Base-by-base conservation (phyloP, 306 rosid genomes). In the Datisca glomerata region DNA sequence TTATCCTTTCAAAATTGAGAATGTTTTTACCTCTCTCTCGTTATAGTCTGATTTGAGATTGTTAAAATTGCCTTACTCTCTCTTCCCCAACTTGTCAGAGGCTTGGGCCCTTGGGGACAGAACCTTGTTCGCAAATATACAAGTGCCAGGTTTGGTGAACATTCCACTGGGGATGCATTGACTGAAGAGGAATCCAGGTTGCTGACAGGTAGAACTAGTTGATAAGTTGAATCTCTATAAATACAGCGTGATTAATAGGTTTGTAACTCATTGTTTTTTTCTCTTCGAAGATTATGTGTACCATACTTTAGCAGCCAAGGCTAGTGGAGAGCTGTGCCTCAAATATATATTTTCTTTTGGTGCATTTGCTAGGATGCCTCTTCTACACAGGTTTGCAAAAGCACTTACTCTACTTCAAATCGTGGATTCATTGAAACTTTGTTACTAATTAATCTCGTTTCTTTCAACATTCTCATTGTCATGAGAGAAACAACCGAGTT, bases 101-200 rank as follows among this genome's bases (percentile, higher is more conserved):
- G 98, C 18, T 62, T 91, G 59, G 98, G 98, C 49, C 98, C 98
- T 51, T 91, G 78, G 93, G 98, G 98, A 64, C 98, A 86, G 53
- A 59, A 71, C 54, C 29, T 80, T 34, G 94, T 91, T 45, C 71
- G 60, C 49, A 74, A 29, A 50, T 91, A 91, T 70, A 80, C 96
- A 4, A 70, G 61, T 71, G 61, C 78, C 41, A 78, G 96, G 53
- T 91, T 91, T 53, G 68, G 80, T 34, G 17, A 78, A 55, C 43
- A 59, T 61, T 56, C 96, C 59, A 53, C 72, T 19, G 98, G 94
- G 21, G 70, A 69, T 49, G 18, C 45, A 29, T 61, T 91, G 61
- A 64, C 60, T n/a, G 86, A 66, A 45, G 57, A 79, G 28, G 96
- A 91, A 57, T 68, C 96, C 16, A 59, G 50, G 38, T 64, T 80